Percentiles rank a stretch among this genome's conserved stretches.
Conservation (phyloP, 495 filamentous ascomycete genomes). For the Lepidopterella palustris region DNA sequence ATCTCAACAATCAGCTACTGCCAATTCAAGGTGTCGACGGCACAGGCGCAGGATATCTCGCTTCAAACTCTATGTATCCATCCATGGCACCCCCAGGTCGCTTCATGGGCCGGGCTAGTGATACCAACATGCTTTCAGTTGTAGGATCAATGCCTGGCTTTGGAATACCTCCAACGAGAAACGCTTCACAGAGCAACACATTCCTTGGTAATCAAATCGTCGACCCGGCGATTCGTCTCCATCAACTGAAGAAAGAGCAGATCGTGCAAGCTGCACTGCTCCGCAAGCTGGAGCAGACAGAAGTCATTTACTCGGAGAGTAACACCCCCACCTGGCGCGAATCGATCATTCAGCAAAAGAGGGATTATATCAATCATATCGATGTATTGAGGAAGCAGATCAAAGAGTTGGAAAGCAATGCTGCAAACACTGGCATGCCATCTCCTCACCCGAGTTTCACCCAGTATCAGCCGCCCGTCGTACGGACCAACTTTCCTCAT, state of each 20-base stretch:
- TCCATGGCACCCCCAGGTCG: not conserved
- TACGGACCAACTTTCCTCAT: not conserved
- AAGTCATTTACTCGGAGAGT: constrained; percentile 15
- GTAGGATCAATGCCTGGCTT: not conserved
- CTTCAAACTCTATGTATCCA: not conserved
- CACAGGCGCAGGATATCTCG: not conserved
- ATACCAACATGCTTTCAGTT: not conserved
- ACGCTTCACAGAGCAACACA: not conserved
- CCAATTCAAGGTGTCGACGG: constrained; percentile 24
- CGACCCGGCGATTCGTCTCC: not conserved
- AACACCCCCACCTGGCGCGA: constrained; percentile 12
- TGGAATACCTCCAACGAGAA: not conserved
- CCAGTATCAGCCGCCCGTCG: constrained; percentile 11
- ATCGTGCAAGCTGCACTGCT: constrained; percentile 15
- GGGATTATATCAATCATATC: constrained; percentile 19
- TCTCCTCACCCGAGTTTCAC: constrained; percentile 5
- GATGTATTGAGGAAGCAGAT: constrained; percentile 21
- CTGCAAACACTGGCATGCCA: not conserved
- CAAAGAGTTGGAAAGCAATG: constrained; percentile 4
- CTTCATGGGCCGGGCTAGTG: not conserved
- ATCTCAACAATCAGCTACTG: constrained; percentile 21
- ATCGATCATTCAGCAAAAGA: constrained; percentile 22
- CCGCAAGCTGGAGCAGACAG: constrained; percentile 18
- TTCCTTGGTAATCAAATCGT: not conserved
- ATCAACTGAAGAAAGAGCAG: constrained; percentile 8